Conservation (phyloP, 345 rosid genomes). For the Syzygium aromaticum region DNA sequence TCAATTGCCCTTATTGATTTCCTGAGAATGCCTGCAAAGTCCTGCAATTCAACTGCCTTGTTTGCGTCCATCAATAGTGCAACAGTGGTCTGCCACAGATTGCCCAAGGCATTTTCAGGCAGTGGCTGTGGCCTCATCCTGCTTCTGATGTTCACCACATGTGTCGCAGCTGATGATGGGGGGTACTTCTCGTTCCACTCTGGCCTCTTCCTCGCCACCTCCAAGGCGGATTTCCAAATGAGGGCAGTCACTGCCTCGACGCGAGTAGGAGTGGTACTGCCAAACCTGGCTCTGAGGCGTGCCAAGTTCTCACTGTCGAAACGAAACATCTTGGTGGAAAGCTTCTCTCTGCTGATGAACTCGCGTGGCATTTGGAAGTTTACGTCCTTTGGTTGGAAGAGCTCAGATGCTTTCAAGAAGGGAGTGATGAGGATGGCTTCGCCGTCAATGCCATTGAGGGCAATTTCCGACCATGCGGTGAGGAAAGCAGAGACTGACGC, state of each 20-base stretch:
- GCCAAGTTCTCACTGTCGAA: not conserved
- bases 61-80: not conserved
- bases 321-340: not conserved
- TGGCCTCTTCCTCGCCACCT: not conserved
- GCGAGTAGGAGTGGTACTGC: not conserved
- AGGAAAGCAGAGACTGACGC: not conserved
- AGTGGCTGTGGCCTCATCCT: slow-evolving; percentile 9
- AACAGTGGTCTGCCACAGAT: slow-evolving; percentile 5
- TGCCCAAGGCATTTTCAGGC: slow-evolving; percentile 4
- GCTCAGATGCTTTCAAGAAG: not conserved
- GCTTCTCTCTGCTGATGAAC: not conserved
- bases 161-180: slow-evolving; percentile 8
- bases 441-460: not conserved
- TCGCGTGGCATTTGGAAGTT: not conserved
- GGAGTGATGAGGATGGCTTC: not conserved
- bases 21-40: slow-evolving; percentile 1
- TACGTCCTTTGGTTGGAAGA: not conserved
- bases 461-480: not conserved
- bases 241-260: not conserved
- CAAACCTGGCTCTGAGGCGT: not conserved
- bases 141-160: slow-evolving; percentile 9
- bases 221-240: not conserved
- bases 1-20: slow-evolving; percentile 3
- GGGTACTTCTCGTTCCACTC: not conserved
- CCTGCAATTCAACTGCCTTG: not conserved